phyloP scores from a whole-genome alignment of 2,329 filamentous ascomycete genomes.

The Pezicula neosporulosa region DNA sequence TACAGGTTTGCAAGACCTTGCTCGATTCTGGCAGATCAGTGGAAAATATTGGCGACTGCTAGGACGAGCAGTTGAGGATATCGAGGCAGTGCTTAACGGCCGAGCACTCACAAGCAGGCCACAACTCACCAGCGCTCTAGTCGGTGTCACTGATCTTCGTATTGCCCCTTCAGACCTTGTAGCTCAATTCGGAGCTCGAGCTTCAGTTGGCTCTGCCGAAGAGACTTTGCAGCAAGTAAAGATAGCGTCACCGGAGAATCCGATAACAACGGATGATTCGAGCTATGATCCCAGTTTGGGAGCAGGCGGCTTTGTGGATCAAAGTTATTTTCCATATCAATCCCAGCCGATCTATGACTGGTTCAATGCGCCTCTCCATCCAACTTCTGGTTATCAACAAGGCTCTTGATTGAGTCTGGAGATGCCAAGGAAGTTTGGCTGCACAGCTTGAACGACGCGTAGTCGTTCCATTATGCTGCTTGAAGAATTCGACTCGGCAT shows the following conservation, averaged over 20 bases:
- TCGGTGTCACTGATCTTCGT: background rate
- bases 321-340: background rate
- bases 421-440: background rate
- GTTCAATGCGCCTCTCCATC: background rate
- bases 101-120: background rate
- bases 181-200: background rate
- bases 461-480: background rate
- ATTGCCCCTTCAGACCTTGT: background rate
- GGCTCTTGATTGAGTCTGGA: background rate
- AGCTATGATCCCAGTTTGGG: background rate
- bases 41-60: background rate
- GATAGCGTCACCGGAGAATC: background rate
- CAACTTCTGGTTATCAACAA: slow-evolving; percentile 1
- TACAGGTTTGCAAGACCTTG: background rate
- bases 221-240: background rate
- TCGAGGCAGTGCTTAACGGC: background rate
- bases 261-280: background rate
- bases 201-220: too few relatives aligned
- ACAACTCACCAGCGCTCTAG: background rate
- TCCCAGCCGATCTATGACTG: background rate
- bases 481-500: background rate
- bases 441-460: too few relatives aligned
- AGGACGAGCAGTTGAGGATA: background rate
- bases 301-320: background rate
- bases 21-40: background rate